Conservation (phyloP, 1,139 yeast genomes). For the Taiozyma sp. region DNA sequence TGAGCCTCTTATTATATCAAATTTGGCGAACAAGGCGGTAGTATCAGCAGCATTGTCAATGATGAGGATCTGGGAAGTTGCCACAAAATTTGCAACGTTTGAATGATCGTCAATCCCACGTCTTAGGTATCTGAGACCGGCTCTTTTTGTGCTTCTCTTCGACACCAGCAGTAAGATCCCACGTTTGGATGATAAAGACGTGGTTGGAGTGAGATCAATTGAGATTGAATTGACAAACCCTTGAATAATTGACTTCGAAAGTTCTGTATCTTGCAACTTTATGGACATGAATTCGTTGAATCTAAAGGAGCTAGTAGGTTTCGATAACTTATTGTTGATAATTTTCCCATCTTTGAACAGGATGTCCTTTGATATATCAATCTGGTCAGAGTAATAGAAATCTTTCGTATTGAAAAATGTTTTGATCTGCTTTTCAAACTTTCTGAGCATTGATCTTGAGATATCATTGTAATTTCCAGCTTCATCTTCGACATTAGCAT, state of each 20-base stretch:
- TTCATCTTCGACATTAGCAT: constrained; percentile 1
- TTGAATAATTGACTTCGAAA: constrained; percentile 26
- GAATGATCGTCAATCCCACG: constrained; percentile 39
- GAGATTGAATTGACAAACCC: constrained; percentile 29
- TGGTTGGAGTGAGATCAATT: constrained; percentile 5
- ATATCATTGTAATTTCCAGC: constrained; percentile 8
- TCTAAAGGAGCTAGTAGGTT: constrained; percentile 22
- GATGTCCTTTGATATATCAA: constrained; percentile 16
- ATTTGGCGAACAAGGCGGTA: constrained; percentile 15
- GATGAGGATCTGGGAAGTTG: constrained; percentile 32
- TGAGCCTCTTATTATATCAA: constrained; percentile 33
- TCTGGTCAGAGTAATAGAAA: constrained; percentile 20
- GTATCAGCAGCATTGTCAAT: constrained; percentile 9
- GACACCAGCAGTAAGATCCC: constrained; percentile 28
- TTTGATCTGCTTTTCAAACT: constrained; percentile 18
- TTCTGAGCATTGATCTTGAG: constrained; percentile 15
- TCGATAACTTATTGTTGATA: constrained; percentile 1
- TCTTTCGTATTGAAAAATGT: constrained; percentile 16
- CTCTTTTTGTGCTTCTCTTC: constrained; percentile 32
- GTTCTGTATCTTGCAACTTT: background rate
- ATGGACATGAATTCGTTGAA: constrained; percentile 25
- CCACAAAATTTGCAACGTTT: constrained; percentile 42
- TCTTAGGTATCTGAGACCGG: constrained; percentile 41
- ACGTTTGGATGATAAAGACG: constrained; percentile 4
- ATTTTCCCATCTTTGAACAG: constrained; percentile 9